Conservation (phyloP, 2,329 filamentous ascomycete genomes). For the Stachybotrys echinatus region DNA sequence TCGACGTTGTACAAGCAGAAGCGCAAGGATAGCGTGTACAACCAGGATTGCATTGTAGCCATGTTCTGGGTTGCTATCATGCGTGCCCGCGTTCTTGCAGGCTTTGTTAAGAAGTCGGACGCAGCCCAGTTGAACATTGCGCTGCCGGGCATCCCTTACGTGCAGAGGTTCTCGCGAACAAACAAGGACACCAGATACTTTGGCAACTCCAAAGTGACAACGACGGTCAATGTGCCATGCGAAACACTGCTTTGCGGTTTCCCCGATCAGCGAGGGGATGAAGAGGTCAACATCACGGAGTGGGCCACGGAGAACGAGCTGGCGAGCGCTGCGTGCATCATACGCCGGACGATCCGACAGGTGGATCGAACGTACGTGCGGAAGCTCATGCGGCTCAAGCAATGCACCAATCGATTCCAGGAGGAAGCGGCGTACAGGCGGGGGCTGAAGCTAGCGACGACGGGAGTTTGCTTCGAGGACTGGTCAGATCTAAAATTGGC, state of each 20-base stretch:
- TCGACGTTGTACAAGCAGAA: background rate
- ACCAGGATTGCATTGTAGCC: constrained; percentile 11
- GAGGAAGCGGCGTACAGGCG: constrained; percentile 3
- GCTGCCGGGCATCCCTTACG: constrained; percentile 4
- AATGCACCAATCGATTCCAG: too few relatives aligned
- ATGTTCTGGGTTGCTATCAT: constrained; percentile 12
- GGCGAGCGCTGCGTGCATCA: too few relatives aligned
- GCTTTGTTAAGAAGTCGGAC: background rate
- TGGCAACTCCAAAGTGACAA: constrained; percentile 11
- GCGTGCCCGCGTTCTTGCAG: constrained; percentile 4
- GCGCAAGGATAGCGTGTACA: background rate
- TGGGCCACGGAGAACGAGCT: too few relatives aligned
- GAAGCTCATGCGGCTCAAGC: too few relatives aligned
- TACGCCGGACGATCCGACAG: too few relatives aligned
- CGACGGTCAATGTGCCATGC: constrained; percentile 3
- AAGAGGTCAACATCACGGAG: too few relatives aligned
- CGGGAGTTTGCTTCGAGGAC: constrained; percentile 9
- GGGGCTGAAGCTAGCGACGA: background rate
- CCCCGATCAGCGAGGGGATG: background rate
- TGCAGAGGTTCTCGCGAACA: background rate
- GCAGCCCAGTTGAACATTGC: constrained; percentile 5
- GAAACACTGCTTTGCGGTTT: constrained; percentile 3
- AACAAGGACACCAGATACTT: constrained; percentile 5
- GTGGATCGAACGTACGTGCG: too few relatives aligned
- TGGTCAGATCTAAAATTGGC: constrained; percentile 8